phyloP scores from a whole-genome alignment of 805 yeast genomes.

The Saccharomycopsis oosterbeekiorum region DNA sequence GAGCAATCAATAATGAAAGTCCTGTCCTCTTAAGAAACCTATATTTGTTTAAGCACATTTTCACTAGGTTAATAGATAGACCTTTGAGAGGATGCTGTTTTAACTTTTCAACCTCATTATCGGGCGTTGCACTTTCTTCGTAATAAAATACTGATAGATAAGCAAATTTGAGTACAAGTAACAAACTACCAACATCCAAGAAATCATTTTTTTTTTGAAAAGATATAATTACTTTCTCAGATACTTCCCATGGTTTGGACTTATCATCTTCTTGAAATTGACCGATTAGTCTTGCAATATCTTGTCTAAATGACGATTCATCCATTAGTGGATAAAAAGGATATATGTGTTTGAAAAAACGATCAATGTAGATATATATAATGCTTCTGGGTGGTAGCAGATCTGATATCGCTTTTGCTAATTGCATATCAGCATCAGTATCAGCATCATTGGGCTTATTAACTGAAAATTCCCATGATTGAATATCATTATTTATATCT shows the following conservation, averaged over 20 bases:
- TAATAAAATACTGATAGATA: slow-evolving; percentile 28
- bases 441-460: not conserved
- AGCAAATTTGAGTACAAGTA: slow-evolving; percentile 34
- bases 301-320: slow-evolving; percentile 24
- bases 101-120: slow-evolving; percentile 25
- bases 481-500: not conserved
- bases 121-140: not conserved
- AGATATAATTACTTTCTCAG: slow-evolving; percentile 26
- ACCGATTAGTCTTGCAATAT: slow-evolving; percentile 24
- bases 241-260: not conserved
- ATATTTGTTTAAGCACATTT: slow-evolving; percentile 31
- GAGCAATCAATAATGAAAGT: slow-evolving; percentile 35
- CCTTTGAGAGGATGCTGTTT: slow-evolving; percentile 32
- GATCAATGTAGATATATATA: slow-evolving; percentile 34
- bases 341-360: slow-evolving; percentile 36
- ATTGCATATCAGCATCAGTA: not conserved
- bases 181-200: slow-evolving; percentile 35
- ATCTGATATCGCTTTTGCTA: slow-evolving; percentile 23
- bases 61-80: slow-evolving; percentile 30
- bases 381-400: slow-evolving; percentile 35
- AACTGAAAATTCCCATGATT: not conserved
- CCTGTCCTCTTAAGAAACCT: slow-evolving; percentile 32
- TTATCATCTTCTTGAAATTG: not conserved
- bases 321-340: slow-evolving; percentile 41
- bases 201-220: slow-evolving; percentile 35